Base-by-base conservation (phyloP, 2,329 filamentous ascomycete genomes). In the Kalmusia sp. region DNA sequence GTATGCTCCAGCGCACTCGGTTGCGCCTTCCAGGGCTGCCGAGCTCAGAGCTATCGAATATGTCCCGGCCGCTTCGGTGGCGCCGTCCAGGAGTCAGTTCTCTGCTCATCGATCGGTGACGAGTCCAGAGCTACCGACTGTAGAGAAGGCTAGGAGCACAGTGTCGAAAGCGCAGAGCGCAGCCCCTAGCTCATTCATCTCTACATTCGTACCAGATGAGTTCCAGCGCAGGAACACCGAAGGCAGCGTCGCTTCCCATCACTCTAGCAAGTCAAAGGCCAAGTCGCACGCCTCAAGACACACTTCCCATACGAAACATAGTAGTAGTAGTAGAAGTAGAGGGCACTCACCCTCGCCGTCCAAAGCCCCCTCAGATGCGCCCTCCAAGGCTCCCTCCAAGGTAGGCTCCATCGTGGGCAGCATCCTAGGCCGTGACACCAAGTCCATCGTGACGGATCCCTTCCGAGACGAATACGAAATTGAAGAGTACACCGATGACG, bases 401-500 rank as follows among this genome's bases (percentile, higher is more conserved):
- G 63, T 68, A 24, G 64, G 61, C 15, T 73, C 71, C 6, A 54
- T 75, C 24, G 61, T 75, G 15, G 70, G 68, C 53, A 74, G 69
- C 57, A 65, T 75, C n/a, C 62, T 75, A 12, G 68, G 71, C 28
- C 72, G 72, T n/a, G 65, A 70, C 49, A 40, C 59, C 19, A 63
- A 64, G 45, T 63, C 64, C 8, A 50, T 37, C 4, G 49, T 56
- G 17, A 63, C 52, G 35, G 69, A 64, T 30, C 38, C 50, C 48
- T 63, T 70, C 25, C 65, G 69, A 25, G 74, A 77, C 45, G 73
- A 75, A 17, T 59, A 66, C n/a, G 70, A 70, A n/a, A 65, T 71
- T 37, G 68, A 69, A n/a, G 64, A 71, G 17, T 33, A 66, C 22
- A 74, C 71, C 49, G 76, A 77, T 17, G 74, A 71, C 51, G 77